phyloP scores from a whole-genome alignment of 2,329 filamentous ascomycete genomes.

The Botrytis squamosa region DNA sequence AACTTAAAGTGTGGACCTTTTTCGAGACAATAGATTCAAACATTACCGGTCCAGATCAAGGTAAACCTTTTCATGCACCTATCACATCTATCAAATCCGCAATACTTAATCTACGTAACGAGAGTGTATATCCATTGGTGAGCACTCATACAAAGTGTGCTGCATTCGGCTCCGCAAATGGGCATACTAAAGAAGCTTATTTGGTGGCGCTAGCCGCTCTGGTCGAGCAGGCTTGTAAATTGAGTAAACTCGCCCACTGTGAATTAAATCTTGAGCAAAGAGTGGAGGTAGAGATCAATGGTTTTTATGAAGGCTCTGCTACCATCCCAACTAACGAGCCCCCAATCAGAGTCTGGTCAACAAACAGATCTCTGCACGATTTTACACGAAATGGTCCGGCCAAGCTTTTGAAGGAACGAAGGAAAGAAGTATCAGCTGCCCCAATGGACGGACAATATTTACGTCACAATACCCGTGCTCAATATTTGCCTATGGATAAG shows the following conservation, averaged over 20 bases:
- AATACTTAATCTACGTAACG: conserved; percentile 22
- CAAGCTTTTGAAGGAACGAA: conserved; percentile 15
- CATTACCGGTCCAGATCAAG: conserved; percentile 10
- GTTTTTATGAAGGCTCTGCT: not conserved
- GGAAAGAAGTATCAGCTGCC: conserved; percentile 14
- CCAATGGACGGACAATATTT: conserved; percentile 5
- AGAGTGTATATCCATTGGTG: conserved; percentile 21
- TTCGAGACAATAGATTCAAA: conserved; percentile 23
- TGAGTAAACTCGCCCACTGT: not conserved
- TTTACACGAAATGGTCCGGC: conserved; percentile 13
- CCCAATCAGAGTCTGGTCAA: conserved; percentile 15
- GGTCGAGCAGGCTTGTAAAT: not conserved
- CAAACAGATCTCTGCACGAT: conserved; percentile 12
- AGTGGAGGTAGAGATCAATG: conserved; percentile 10
- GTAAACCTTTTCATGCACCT: conserved; percentile 22
- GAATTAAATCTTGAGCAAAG: not conserved
- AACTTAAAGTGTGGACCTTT: conserved; percentile 22
- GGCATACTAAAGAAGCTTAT: conserved; percentile 1
- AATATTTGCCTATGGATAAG: conserved; percentile 6
- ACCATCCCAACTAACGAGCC: not conserved
- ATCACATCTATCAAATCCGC: conserved; percentile 25
- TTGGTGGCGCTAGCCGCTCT: not conserved
- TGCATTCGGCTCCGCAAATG: not conserved
- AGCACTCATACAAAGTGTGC: conserved; percentile 19
- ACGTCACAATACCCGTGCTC: conserved; percentile 10